Percentiles rank a stretch among this genome's conserved stretches.
phyloP scores from a whole-genome alignment of 768 basidiomycete genomes.

The Boletales sp. region DNA sequence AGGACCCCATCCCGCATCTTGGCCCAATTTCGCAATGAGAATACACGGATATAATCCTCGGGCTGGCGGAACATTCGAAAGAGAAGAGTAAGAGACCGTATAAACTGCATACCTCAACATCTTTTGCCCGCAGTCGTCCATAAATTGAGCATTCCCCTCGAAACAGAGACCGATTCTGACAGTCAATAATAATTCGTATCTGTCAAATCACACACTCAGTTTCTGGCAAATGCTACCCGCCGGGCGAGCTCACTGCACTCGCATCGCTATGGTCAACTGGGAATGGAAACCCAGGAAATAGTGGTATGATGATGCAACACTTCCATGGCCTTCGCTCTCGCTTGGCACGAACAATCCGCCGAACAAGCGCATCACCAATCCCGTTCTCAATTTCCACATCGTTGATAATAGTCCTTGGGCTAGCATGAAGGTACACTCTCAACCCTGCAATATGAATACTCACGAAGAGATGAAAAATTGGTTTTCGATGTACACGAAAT shows the following conservation, averaged over 20 bases:
- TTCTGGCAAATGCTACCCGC: not conserved
- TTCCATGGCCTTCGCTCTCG: conserved; percentile 80
- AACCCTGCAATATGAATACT: conserved; percentile 22
- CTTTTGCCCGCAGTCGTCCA: conserved; percentile 75
- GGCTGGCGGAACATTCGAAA: conserved; percentile 50
- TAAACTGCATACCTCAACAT: conserved; percentile 63
- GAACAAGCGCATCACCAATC: conserved; percentile 92
- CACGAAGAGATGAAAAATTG: conserved; percentile 91
- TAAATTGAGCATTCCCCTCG: conserved; percentile 93
- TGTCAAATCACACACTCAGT: conserved; percentile 25
- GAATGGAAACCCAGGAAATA: conserved; percentile 90
- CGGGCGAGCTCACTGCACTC: conserved; percentile 61
- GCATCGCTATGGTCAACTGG: conserved; percentile 93
- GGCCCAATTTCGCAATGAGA: conserved; percentile 90
- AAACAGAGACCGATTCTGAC: conserved; percentile 85
- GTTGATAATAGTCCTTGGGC: conserved; percentile 73
- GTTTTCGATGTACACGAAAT: conserved; percentile 98
- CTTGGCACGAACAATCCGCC: conserved; percentile 87
- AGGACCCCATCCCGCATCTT: conserved; percentile 81
- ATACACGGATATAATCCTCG: conserved; percentile 86
- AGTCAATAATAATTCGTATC: conserved; percentile 94
- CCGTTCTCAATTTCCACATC: conserved; percentile 87
- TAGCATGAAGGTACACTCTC: not conserved
- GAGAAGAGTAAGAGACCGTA: not conserved
- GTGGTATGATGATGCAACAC: conserved; percentile 88